phyloP scores from a whole-genome alignment of 176 grass and related monocot genomes.

The Oryza rufipogon region DNA sequence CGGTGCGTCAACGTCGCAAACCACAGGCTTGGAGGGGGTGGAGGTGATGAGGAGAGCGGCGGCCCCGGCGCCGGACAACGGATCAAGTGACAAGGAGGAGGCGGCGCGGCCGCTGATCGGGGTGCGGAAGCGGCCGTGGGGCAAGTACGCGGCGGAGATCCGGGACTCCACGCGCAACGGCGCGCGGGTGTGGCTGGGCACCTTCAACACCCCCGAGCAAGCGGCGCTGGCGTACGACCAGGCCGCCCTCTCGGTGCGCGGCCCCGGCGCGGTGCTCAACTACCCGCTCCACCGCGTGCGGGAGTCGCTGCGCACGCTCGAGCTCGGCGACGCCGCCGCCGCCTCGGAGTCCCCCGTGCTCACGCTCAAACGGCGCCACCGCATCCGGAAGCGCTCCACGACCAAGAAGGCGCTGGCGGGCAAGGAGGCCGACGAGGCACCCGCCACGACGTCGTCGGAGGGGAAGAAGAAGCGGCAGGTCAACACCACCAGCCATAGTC shows the following conservation, averaged over 20 bases:
- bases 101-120: no score
- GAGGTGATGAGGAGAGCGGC: not conserved
- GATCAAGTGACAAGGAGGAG: not conserved
- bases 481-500: no score
- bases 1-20: not conserved
- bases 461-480: no score
- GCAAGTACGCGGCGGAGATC: no score
- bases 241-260: not conserved
- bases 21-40: not conserved
- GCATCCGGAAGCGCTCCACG: constrained; percentile 33
- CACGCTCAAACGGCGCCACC: constrained; percentile 53
- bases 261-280: not conserved
- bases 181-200: constrained; percentile 11
- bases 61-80: not conserved
- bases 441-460: no score
- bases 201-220: not conserved
- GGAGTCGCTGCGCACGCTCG: constrained; percentile 46
- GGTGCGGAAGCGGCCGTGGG: no score
- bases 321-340: not conserved
- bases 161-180: not conserved
- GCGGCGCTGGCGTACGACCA: constrained; percentile 11
- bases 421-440: no score
- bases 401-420: constrained; percentile 17
- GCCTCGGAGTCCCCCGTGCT: constrained; percentile 37
- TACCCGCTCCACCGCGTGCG: constrained; percentile 1